These are phyloP conservation scores for Arabis alpina DNA, from an alignment of 345 rosid species.

Conservation along the genomic window DNA sequence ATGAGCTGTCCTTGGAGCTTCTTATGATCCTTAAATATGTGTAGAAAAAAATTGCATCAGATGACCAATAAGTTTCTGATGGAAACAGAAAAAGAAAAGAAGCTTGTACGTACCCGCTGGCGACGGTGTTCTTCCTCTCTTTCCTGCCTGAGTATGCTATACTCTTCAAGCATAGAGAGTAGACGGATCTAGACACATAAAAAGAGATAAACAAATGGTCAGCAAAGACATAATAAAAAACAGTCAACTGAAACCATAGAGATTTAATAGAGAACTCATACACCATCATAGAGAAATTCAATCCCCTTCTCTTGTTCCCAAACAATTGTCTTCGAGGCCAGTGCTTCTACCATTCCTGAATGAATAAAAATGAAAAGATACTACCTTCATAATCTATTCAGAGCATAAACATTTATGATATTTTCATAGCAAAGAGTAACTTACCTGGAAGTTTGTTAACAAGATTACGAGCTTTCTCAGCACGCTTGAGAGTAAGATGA, in stretches of 20 bases:
- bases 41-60: slow-evolving; percentile 22
- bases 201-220: slow-evolving; percentile 13
- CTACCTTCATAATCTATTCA: slow-evolving; percentile 13
- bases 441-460: slow-evolving; percentile 94
- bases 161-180: slow-evolving; percentile 92
- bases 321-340: slow-evolving; percentile 76
- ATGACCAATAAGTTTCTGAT: not conserved
- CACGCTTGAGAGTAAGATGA: slow-evolving; percentile 95
- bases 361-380: slow-evolving; percentile 12
- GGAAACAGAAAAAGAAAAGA: slow-evolving; percentile 4
- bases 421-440: slow-evolving; percentile 3
- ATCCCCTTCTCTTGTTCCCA: slow-evolving; percentile 91
- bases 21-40: slow-evolving; percentile 81
- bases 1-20: slow-evolving; percentile 94
- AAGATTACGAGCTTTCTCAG: slow-evolving; percentile 95
- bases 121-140: slow-evolving; percentile 95
- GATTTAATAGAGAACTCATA: slow-evolving; percentile 45
- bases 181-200: slow-evolving; percentile 62
- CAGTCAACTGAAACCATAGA: not conserved
- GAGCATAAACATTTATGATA: slow-evolving; percentile 1
- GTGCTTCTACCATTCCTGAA: slow-evolving; percentile 85
- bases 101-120: slow-evolving; percentile 59
- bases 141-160: slow-evolving; percentile 74
- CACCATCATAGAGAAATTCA: slow-evolving; percentile 91
- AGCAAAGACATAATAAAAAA: not conserved